Evolutionary conservation across 257 asterid species (phyloP).

Genomic region (Solanum neorickii): DNA sequence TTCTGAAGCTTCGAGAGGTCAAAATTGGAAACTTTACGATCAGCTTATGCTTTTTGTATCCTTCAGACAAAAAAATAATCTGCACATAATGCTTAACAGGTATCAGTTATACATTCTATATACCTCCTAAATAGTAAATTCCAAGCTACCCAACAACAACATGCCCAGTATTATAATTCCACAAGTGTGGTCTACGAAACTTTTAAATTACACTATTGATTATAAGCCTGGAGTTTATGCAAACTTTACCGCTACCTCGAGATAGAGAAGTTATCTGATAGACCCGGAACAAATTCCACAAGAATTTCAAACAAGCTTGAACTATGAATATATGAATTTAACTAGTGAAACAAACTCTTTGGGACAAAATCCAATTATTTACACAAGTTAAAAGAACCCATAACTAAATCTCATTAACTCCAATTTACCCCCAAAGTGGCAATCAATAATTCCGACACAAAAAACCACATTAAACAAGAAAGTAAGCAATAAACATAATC

Average conservation of each 20-base stretch:
- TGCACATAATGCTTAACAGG: conserved; percentile 11
- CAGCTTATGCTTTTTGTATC: background rate
- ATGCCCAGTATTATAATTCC: background rate
- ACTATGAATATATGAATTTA: background rate
- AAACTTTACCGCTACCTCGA: background rate
- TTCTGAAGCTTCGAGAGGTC: background rate
- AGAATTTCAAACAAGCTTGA: background rate
- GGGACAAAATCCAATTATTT: background rate
- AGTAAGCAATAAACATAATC: background rate
- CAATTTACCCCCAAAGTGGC: background rate
- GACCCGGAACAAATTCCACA: background rate
- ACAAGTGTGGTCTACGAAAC: background rate
- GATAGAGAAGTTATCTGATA: background rate
- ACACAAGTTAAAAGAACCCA: background rate
- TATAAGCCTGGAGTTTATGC: background rate
- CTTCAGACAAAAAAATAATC: conserved; percentile 12
- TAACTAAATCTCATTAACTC: background rate
- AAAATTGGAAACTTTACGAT: background rate
- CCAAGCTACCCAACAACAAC: background rate
- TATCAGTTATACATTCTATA: background rate
- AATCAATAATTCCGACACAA: background rate
- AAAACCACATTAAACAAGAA: background rate
- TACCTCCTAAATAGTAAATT: background rate
- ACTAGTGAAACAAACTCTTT: background rate
- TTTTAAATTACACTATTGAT: background rate